Evolutionary conservation across 257 asterid genomes (phyloP), one percentile per base, ranked within the genome.

Genomic region (Lycium ferocissimum): DNA sequence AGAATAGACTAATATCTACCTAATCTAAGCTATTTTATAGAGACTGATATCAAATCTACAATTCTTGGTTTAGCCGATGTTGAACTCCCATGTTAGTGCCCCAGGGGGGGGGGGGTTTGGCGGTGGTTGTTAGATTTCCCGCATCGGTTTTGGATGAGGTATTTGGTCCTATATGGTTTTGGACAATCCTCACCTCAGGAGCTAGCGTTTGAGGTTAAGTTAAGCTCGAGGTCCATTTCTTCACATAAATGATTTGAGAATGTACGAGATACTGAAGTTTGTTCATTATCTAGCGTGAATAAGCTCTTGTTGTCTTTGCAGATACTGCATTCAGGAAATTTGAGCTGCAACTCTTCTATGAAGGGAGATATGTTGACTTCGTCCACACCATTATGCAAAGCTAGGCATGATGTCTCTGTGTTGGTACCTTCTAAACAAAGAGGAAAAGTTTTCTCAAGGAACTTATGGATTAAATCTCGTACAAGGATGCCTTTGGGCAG

Each of bases 291-390:
- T 37, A 59, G 79, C 6, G 18, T 20, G 22, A 13, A 17, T 57
- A 54, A 6, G 79, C 72, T 61, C 82, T 71, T 83, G 86, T 58
- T 71, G 79, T 83, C 81, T 84, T 83, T 75, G 89, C 89, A 91
- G 97, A 85, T 72, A 70, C 82, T 38, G 78, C 86, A 88, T 84
- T 90, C 85, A 56, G 88, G 92, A 83, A 81, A 79, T 26, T 58
- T 76, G 65, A 66, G 86, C 84, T 89, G 90, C 88, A 84, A 87
- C 78, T 85, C 87, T 87, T 87, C 80, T 72, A 56, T 86, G 83
- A 94, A 88, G 87, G 92, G 91, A 88, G 95, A 89, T 86, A 93
- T 94, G 96, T 91, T 91, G 94, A 66, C 94, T 80, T 94, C 98
- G 49, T 86, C 94, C 86, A 92, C 92, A 88, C 89, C 90, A 83